phyloP scores from a whole-genome alignment of 2,329 filamentous ascomycete species.

The Furcasterigmium furcatum region DNA sequence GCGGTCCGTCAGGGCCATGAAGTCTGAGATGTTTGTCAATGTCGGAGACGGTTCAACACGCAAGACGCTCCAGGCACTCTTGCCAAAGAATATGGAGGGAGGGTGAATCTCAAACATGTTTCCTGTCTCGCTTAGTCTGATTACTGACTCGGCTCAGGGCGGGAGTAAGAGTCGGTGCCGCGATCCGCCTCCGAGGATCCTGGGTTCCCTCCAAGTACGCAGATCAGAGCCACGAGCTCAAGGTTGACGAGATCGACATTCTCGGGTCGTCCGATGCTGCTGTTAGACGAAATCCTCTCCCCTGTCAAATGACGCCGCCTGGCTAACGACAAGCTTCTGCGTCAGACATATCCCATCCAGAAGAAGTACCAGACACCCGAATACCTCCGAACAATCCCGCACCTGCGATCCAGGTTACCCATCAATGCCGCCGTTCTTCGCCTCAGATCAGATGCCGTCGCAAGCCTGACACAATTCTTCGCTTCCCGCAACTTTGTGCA shows the following conservation, averaged over 20 bases:
- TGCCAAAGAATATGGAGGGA: conserved; percentile 66
- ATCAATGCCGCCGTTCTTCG: conserved; percentile 78
- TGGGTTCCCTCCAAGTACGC: conserved; percentile 71
- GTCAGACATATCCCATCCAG: conserved; percentile 84
- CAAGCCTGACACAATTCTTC: conserved; percentile 74
- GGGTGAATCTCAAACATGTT: conserved; percentile 50
- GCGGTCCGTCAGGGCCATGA: conserved; percentile 82
- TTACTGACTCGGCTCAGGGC: conserved; percentile 43
- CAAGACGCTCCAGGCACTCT: conserved; percentile 74
- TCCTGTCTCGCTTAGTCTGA: conserved; percentile 16
- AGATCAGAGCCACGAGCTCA: conserved; percentile 76
- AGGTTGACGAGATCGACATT: conserved; percentile 65
- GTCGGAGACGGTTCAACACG: conserved; percentile 85
- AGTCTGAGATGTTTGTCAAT: conserved; percentile 77
- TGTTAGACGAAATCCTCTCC: conserved; percentile 45
- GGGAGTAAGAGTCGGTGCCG: conserved; percentile 70
- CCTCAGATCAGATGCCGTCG: conserved; percentile 77
- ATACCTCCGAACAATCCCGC: conserved; percentile 83
- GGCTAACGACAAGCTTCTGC: conserved; percentile 6
- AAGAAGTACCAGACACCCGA: conserved; percentile 94
- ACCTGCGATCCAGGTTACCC: conserved; percentile 79
- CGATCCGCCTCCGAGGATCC: conserved; percentile 71
- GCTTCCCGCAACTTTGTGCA: conserved; percentile 68
- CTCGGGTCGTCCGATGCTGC: conserved; percentile 76
- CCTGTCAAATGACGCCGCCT: conserved; percentile 6